Percentiles rank a stretch among this genome's conserved stretches.
phyloP scores from a whole-genome alignment of 148 eudicot genomes.

The Polygonum aviculare region DNA sequence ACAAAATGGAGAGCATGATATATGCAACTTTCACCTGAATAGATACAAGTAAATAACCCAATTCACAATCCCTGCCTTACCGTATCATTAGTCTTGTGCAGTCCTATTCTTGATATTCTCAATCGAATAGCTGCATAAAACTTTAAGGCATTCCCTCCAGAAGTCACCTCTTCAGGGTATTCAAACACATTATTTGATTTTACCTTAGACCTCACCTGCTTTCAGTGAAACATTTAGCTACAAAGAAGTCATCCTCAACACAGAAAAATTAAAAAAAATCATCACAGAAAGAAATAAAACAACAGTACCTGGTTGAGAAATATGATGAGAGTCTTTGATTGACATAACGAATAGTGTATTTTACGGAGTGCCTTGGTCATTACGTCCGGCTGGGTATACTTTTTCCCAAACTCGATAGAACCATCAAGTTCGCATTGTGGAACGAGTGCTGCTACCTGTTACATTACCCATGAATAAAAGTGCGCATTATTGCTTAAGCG shows the following conservation, averaged over 20 bases:
- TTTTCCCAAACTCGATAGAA: slow-evolving; percentile 20
- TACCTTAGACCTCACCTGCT: slow-evolving; percentile 60
- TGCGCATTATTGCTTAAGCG: neutral
- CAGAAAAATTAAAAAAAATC: neutral
- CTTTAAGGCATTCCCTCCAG: slow-evolving; percentile 89
- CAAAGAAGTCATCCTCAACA: neutral
- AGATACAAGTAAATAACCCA: neutral
- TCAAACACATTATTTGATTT: slow-evolving; percentile 36
- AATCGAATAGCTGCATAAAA: slow-evolving; percentile 84
- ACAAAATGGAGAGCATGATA: neutral
- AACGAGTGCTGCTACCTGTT: slow-evolving; percentile 95
- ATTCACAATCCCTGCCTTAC: slow-evolving; percentile 20
- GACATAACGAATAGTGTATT: slow-evolving; percentile 71
- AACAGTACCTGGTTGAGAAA: slow-evolving; percentile 79
- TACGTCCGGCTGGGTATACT: slow-evolving; percentile 36
- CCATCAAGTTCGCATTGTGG: slow-evolving; percentile 73
- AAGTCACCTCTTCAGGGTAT: slow-evolving; percentile 52
- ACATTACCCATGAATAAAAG: neutral
- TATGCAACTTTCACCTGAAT: neutral
- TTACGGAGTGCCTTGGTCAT: slow-evolving; percentile 86
- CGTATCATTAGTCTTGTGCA: slow-evolving; percentile 54
- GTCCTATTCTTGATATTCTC: slow-evolving; percentile 55
- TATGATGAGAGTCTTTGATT: slow-evolving; percentile 63
- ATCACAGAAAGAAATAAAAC: neutral
- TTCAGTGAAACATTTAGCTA: slow-evolving; percentile 6